Conservation (phyloP, 1,139 yeast species). For the Debaryomyces sp. region DNA sequence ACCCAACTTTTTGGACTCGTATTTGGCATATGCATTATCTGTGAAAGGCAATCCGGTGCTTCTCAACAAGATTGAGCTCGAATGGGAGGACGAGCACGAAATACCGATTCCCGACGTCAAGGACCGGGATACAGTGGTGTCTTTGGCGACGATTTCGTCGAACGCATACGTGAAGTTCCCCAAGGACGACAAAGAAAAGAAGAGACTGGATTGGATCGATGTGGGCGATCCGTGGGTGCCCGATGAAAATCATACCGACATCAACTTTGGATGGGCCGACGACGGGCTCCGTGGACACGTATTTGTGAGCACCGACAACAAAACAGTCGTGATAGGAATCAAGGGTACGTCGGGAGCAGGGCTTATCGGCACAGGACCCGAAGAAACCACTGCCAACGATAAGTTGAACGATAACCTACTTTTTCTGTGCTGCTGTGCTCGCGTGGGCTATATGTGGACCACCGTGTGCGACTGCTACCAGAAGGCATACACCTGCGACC, state of each 20-base stretch:
- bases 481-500: constrained; percentile 85
- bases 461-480: constrained; percentile 95
- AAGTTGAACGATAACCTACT: constrained; percentile 84
- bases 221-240: constrained; percentile 64
- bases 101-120: constrained; percentile 70
- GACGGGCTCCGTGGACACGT: constrained; percentile 91
- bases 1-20: constrained; percentile 68
- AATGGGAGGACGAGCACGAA: constrained; percentile 54
- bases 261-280: constrained; percentile 82
- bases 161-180: constrained; percentile 89
- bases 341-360: constrained; percentile 95
- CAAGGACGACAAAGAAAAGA: constrained; percentile 56
- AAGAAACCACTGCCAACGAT: constrained; percentile 79
- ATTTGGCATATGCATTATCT: constrained; percentile 57
- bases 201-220: constrained; percentile 78
- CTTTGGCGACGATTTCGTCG: constrained; percentile 84
- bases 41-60: constrained; percentile 47
- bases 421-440: constrained; percentile 95
- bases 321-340: constrained; percentile 75
- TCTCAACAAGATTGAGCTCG: constrained; percentile 47
- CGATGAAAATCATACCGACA: constrained; percentile 32
- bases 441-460: constrained; percentile 89
- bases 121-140: constrained; percentile 71
- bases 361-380: constrained; percentile 70
- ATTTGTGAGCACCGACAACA: constrained; percentile 65